Base-by-base conservation (phyloP, 768 basidiomycete genomes). In the Termitomyces sp. region DNA sequence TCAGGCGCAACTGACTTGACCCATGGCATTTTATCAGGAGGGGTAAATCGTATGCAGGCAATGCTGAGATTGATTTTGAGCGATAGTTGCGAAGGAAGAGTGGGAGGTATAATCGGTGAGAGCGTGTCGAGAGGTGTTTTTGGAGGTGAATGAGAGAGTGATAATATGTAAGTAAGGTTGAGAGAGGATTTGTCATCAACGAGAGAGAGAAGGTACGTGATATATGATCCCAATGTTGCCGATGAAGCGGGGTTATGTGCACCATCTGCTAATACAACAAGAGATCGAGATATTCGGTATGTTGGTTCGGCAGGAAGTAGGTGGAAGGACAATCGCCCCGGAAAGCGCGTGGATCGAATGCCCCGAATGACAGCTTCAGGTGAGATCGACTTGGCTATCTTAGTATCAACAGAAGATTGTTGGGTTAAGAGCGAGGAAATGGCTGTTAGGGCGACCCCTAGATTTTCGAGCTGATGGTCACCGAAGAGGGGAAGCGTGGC, bases 21-120 rank as follows among this genome's bases (percentile, higher is more conserved):
- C 97, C 97, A 99, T 0, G 95, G 92, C 97, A 99, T 98, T 2
- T 87, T 91, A 3, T 86, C 89, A 0, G 94, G 90, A 4, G 82
- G 83, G 2, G 85, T 78, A 67, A 95, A 96, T 15, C 68, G 67
- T 20, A 88, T 64, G 1, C 84, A 71, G 3, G 86, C 86, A 18
- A 88, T 74, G 22, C 67, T 71, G 15, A 76, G 63, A 22, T 70
- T 70, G n/a, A 78, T 55, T 5, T 63, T 58, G 29, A 74, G 56
- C 18, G 63, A 63, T 7, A 64, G 50, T 7, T 46, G 50, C 15
- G 57, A 58, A 23, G 66, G 63, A 36, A 77, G 63, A 12, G 64
- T 69, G 2, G 72, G 66, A 1, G 77, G 69, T 7, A 96, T 67
- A 11, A 98, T 74, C 0, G 89, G 89, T 2, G 72, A 67, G 16